A percentile compares a stretch with the other conserved stretches of the same genome.
Evolutionary conservation across 2,329 filamentous ascomycete genomes (phyloP).

Genomic region (Ophiostoma sp.): DNA sequence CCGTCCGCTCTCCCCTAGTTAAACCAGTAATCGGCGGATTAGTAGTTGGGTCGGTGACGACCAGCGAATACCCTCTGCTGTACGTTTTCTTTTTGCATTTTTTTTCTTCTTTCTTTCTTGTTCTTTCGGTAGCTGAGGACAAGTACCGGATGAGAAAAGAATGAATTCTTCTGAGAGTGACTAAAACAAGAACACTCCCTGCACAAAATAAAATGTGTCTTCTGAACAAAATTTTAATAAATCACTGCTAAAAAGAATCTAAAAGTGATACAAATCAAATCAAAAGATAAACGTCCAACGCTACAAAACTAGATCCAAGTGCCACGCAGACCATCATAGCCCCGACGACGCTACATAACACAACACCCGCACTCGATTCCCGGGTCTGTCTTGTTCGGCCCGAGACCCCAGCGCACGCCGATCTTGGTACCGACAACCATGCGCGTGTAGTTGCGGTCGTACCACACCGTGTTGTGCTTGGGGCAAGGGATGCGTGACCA

Average conservation of each 20-base stretch:
- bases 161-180: too few relatives aligned
- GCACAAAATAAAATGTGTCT: not conserved
- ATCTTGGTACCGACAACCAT: slow-evolving; percentile 42
- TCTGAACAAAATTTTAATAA: not conserved
- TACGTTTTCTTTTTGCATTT: too few relatives aligned
- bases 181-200: too few relatives aligned
- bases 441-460: slow-evolving; percentile 45
- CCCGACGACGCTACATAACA: slow-evolving; percentile 33
- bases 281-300: not conserved
- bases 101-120: too few relatives aligned
- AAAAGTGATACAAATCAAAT: not conserved
- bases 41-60: too few relatives aligned
- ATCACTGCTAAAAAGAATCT: not conserved
- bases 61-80: too few relatives aligned
- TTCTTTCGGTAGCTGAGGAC: too few relatives aligned
- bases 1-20: too few relatives aligned
- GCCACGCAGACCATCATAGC: not conserved
- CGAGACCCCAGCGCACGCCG: slow-evolving; percentile 45
- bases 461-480: slow-evolving; percentile 39
- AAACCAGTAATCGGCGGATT: too few relatives aligned
- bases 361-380: slow-evolving; percentile 37
- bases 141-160: too few relatives aligned
- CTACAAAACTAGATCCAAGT: slow-evolving; percentile 22
- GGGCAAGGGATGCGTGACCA: slow-evolving; percentile 37
- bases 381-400: slow-evolving; percentile 37